Evolutionary conservation across 331 rosid genomes (phyloP).

Genomic region (Telfairia occidentalis): DNA sequence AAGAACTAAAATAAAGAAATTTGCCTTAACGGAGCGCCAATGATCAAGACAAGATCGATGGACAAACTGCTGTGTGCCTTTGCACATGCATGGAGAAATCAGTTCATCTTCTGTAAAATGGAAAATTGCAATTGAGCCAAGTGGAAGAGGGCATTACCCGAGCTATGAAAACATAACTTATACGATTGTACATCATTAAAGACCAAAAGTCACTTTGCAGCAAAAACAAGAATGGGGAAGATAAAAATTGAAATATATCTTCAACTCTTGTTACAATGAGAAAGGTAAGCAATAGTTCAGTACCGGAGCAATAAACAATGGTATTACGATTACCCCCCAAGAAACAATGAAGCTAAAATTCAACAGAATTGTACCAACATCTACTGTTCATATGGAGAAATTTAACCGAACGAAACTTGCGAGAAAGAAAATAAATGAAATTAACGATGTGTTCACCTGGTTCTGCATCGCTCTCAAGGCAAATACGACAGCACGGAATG

Average conservation of each 20-base stretch:
- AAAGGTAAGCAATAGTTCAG: not conserved
- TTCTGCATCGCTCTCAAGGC: slow-evolving; percentile 81
- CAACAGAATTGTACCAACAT: not conserved
- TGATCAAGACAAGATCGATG: slow-evolving; percentile 99
- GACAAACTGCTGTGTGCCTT: slow-evolving; percentile 99
- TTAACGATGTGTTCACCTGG: slow-evolving; percentile 36
- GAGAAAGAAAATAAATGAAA: not conserved
- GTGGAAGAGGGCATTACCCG: not conserved
- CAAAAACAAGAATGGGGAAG: not conserved
- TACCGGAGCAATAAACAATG: not conserved
- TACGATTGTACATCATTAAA: not conserved
- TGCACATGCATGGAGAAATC: slow-evolving; percentile 99
- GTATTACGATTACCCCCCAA: not conserved
- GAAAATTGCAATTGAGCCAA: slow-evolving; percentile 15
- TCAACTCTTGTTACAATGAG: not conserved
- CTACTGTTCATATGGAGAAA: not conserved
- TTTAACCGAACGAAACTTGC: not conserved
- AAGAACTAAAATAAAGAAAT: slow-evolving; percentile 12
- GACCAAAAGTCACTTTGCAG: not conserved
- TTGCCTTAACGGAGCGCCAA: slow-evolving; percentile 97
- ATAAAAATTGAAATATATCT: not conserved
- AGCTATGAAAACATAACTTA: slow-evolving; percentile 2
- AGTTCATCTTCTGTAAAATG: slow-evolving; percentile 60
- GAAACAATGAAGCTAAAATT: not conserved
- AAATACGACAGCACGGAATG: slow-evolving; percentile 82